Base-by-base conservation (phyloP, 129 eudicot species). In the Oenanthe sinensis region DNA sequence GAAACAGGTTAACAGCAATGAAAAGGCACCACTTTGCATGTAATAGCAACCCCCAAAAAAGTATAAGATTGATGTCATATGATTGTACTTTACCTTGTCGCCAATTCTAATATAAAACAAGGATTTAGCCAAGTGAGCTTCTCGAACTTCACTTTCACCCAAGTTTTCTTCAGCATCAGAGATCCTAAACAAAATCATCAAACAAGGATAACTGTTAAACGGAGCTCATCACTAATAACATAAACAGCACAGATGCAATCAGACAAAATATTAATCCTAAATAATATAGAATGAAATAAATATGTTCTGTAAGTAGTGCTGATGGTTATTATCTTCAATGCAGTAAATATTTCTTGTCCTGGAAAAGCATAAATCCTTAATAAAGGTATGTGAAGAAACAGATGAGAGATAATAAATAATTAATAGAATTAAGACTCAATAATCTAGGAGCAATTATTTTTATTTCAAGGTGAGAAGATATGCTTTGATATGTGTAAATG, bases 111-210 rank as follows among this genome's bases (percentile, higher is more conserved):
- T 87, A 86, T 75, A 95, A 84, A 89, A 95, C 82, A 95, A 87
- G 50, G 97, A 95, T 80, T 95, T 95, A 55, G 97, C 98, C 77
- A 95, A 80, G 87, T 95, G 97, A 82, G 98, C 98, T 87, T 95
- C 98, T 81, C 98, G 86, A 75, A 95, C 96, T 88, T 95, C 98
- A 82, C 98, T 95, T 85, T 95, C 98, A 69, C 98, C 98, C 82
- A 95, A 85, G 76, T 95, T 95, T 78, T 95, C 97, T 82, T 95
- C 98, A 79, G 98, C 98, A 79, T 95, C 98, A 28, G 97, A 88
- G 76, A 95, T 95, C 82, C 98, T 95, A 70, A 71, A 45, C 17
- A 77, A 82, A 60, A 13, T 37, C 26, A 79, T 62, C 62, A 71
- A 82, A 78, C 22, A 71, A 15, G 19, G 24, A 58, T 60, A 33